Percentiles rank a stretch among this genome's conserved stretches.
phyloP scores from a whole-genome alignment of 768 basidiomycete species.

The Boletus rex-veris region DNA sequence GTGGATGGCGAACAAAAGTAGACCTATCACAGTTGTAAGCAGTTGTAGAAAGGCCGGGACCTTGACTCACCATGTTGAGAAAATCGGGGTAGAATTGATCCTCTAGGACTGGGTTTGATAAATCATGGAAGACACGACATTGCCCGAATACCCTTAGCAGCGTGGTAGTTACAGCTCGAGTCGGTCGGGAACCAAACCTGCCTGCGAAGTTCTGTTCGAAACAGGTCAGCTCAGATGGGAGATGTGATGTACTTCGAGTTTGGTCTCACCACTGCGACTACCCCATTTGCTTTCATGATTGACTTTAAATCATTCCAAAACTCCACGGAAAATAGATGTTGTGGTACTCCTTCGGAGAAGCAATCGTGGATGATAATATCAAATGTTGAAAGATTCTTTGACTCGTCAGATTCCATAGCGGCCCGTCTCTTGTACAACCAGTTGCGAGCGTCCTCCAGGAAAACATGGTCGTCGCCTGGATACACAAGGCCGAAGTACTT shows the following conservation, averaged over 20 bases:
- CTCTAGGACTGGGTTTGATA: slow-evolving; percentile 40
- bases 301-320: slow-evolving; percentile 75
- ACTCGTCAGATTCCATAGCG: slow-evolving; percentile 21
- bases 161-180: slow-evolving; percentile 66
- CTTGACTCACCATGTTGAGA: slow-evolving; percentile 65
- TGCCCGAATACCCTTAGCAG: slow-evolving; percentile 65
- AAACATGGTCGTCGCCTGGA: slow-evolving; percentile 55
- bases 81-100: slow-evolving; percentile 51
- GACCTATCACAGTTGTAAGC: slow-evolving; percentile 46
- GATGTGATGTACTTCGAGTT: neutral
- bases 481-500: slow-evolving; percentile 76
- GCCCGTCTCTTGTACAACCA: slow-evolving; percentile 54
- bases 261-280: slow-evolving; percentile 72
- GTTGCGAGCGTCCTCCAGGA: slow-evolving; percentile 71
- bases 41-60: neutral
- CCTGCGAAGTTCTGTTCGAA: slow-evolving; percentile 77
- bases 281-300: slow-evolving; percentile 64
- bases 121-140: slow-evolving; percentile 85
- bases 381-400: slow-evolving; percentile 33
- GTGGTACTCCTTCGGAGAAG: slow-evolving; percentile 91
- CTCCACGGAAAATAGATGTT: slow-evolving; percentile 77
- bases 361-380: slow-evolving; percentile 86
- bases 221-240: neutral
- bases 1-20: slow-evolving; percentile 72
- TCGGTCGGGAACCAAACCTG: slow-evolving; percentile 54